Conservation (phyloP, 345 rosid species). For the Boechera divaricarpa region DNA sequence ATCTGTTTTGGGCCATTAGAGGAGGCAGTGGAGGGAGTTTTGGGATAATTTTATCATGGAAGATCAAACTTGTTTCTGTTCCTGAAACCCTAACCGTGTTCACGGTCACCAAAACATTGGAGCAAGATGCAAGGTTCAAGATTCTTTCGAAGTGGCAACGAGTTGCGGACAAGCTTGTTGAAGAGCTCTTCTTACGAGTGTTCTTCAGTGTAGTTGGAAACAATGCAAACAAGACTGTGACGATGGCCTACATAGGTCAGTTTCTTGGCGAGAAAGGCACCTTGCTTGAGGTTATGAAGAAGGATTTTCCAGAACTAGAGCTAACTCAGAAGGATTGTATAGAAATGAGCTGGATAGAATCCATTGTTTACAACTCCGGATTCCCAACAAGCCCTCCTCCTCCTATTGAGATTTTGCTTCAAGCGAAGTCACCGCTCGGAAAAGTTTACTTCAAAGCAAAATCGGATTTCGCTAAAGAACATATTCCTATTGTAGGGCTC, state of each 20-base stretch:
- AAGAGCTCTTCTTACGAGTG: conserved; percentile 59
- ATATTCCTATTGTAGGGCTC: conserved; percentile 45
- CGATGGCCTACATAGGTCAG: conserved; percentile 45
- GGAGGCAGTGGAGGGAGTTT: conserved; percentile 78
- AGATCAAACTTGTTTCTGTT: conserved; percentile 64
- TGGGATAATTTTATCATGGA: conserved; percentile 65
- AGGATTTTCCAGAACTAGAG: conserved; percentile 63
- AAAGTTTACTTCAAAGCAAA: conserved; percentile 61
- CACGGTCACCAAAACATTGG: conserved; percentile 50
- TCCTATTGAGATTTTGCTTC: conserved; percentile 53
- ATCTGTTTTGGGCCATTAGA: conserved; percentile 68
- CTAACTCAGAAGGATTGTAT: conserved; percentile 49
- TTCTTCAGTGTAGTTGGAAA: conserved; percentile 31
- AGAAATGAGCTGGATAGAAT: conserved; percentile 65
- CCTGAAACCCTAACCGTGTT: conserved; percentile 62
- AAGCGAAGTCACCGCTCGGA: conserved; percentile 48
- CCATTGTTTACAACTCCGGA: conserved; percentile 54
- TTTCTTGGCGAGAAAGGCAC: conserved; percentile 53
- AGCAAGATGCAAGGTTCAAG: conserved; percentile 48
- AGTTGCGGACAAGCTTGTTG: conserved; percentile 52
- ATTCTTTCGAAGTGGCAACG: conserved; percentile 60
- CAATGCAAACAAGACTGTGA: conserved; percentile 43
- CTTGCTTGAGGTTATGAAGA: conserved; percentile 49
- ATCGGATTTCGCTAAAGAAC: conserved; percentile 53
- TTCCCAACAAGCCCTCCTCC: conserved; percentile 40